Evolutionary conservation across 2,329 filamentous ascomycete species (phyloP).

Genomic region (Neopestalotiopsis sp.): DNA sequence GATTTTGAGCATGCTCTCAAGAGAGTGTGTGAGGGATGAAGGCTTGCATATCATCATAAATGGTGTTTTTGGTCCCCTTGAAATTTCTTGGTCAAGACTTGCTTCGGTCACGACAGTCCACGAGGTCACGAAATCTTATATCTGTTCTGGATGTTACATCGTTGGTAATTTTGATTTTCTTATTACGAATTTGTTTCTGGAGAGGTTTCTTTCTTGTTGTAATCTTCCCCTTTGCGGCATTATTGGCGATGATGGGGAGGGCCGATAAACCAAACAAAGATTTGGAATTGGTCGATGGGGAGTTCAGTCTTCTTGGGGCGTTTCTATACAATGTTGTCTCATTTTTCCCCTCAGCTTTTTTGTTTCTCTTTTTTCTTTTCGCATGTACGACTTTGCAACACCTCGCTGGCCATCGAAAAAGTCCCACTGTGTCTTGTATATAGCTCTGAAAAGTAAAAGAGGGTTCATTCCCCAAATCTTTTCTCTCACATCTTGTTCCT

Average conservation of each 20-base stretch:
- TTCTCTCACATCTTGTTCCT: too few relatives aligned
- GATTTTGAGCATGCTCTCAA: neutral
- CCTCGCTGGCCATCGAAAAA: too few relatives aligned
- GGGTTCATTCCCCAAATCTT: too few relatives aligned
- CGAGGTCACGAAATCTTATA: neutral
- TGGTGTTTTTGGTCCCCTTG: neutral
- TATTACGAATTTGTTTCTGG: neutral
- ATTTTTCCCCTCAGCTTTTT: too few relatives aligned
- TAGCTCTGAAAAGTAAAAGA: too few relatives aligned
- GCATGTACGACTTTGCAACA: too few relatives aligned
- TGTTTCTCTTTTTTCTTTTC: too few relatives aligned
- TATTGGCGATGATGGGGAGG: neutral
- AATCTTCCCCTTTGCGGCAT: neutral
- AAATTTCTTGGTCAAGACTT: too few relatives aligned
- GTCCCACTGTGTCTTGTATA: too few relatives aligned
- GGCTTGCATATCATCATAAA: constrained; percentile 2
- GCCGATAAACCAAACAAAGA: neutral
- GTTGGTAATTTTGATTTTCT: neutral
- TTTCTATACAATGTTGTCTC: too few relatives aligned
- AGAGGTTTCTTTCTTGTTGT: neutral
- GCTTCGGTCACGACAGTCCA: constrained; percentile 8
- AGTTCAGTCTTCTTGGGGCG: neutral
- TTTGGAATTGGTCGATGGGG: neutral
- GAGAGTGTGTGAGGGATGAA: neutral
- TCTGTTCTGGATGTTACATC: neutral